phyloP scores from a whole-genome alignment of 441 rosid genomes.

The Codiaeum variegatum region DNA sequence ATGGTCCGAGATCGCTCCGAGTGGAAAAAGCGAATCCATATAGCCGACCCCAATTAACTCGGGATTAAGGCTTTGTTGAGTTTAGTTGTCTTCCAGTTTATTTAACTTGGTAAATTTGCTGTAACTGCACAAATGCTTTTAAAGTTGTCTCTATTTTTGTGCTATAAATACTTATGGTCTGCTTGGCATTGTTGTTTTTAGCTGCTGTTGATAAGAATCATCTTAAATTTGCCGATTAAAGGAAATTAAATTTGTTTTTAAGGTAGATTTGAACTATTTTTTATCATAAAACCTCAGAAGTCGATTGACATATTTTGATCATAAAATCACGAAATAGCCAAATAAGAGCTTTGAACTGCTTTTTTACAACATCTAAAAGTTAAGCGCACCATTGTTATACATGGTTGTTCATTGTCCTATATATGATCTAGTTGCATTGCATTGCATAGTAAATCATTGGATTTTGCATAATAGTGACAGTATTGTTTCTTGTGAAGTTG shows the following conservation, averaged over 20 bases:
- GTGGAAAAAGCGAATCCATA: too few relatives aligned
- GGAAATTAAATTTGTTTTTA: not conserved
- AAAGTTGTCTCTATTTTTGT: not conserved
- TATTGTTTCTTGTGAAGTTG: constrained; percentile 46
- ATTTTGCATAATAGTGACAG: not conserved
- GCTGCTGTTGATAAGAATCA: not conserved
- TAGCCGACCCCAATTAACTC: too few relatives aligned
- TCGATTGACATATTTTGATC: not conserved
- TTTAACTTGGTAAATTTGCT: constrained; percentile 4
- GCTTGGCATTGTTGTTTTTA: not conserved
- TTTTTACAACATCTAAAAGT: not conserved
- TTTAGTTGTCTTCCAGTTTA: not conserved
- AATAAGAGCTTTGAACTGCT: not conserved
- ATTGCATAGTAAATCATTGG: not conserved
- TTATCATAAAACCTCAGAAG: not conserved
- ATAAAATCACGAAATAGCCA: not conserved
- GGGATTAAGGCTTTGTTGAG: too few relatives aligned
- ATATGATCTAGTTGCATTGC: constrained; percentile 2
- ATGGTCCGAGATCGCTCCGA: too few relatives aligned
- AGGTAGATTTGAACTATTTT: not conserved
- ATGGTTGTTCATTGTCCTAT: not conserved
- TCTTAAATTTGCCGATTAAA: not conserved
- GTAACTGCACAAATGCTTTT: not conserved
- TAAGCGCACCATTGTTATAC: not conserved
- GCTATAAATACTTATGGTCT: not conserved